Evolutionary conservation across 805 yeast species (phyloP), one percentile per base, ranked within the genome.

Genomic region (Debaryomyces tyrocola): DNA sequence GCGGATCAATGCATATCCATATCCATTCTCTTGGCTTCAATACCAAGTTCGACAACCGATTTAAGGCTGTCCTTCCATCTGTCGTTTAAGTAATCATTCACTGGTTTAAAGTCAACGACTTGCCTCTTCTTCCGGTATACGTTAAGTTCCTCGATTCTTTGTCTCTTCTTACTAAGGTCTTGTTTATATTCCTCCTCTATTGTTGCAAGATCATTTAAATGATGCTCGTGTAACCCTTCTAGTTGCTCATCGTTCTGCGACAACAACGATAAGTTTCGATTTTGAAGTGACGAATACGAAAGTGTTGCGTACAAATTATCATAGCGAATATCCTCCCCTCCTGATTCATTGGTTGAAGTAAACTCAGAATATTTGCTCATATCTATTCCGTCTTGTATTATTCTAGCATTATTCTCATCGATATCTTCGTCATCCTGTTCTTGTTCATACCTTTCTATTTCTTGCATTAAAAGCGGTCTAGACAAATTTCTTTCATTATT

Each of bases 41-140:
- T 56, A 20, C 67, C 66, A 31, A 63, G 39, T 20, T 69, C 75
- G 33, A 71, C 72, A 41, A 67, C 60, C 7, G 64, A 53, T 40
- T 68, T 66, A 21, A 82, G 59, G 20, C 75, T 77, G 6, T 77
- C 78, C 37, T 63, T 66, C 85, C 87, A 81, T 53, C 78, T 64
- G 8, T 69, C 65, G n/a, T 65, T 59, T 44, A 80, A 62, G 47
- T 75, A 76, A 28, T 70, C 73, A 45, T 74, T 58, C 20, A 72
- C 67, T 0, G 82, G 79, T 50, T 67, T 65, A 43, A 67, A 73
- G 14, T 74, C 69, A 0, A 42, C 70, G 4, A 54, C 27, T 59
- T 82, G 83, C 40, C 71, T 56, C 28, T 58, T 59, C 50, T 75
- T 70, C 20, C 89, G 60, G 20, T 63, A 63, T 10, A 43, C 50